These are phyloP conservation scores for Chamaecyparis obtusa DNA, from an alignment of 75 land plant genomes.

Conservation along the genomic window DNA sequence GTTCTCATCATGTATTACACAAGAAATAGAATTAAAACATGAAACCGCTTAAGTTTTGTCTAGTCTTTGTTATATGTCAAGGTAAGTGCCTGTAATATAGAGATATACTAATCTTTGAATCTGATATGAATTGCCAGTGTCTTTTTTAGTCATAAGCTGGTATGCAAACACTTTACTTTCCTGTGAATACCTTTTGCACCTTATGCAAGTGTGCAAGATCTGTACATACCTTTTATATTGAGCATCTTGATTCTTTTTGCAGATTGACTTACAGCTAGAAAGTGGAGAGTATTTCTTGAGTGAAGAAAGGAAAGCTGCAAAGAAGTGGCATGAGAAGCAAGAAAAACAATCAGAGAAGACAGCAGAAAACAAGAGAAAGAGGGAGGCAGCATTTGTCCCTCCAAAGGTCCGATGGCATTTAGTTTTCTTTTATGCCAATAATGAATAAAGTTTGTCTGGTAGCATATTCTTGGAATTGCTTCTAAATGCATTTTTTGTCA, in stretches of 20 bases:
- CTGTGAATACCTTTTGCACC: background rate
- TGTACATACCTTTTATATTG: background rate
- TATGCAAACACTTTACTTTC: background rate
- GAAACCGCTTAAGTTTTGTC: background rate
- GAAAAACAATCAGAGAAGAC: conserved; percentile 82
- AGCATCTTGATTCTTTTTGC: conserved; percentile 2
- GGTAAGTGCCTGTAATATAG: background rate
- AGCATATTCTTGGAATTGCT: background rate
- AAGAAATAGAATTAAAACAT: background rate
- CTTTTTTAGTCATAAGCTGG: background rate
- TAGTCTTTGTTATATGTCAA: background rate
- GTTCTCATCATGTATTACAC: background rate
- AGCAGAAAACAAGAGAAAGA: conserved; percentile 83
- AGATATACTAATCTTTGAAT: background rate
- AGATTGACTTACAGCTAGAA: conserved; percentile 89
- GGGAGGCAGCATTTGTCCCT: conserved; percentile 90
- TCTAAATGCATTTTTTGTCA: background rate
- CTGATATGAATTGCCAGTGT: background rate
- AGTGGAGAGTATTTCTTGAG: conserved; percentile 93
- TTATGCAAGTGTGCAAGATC: background rate
- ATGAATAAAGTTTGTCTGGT: background rate
- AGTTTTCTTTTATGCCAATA: background rate
- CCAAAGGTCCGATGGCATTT: conserved; percentile 59
- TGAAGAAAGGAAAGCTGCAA: conserved; percentile 78
- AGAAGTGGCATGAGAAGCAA: conserved; percentile 87